Evolutionary conservation across 495 filamentous ascomycete species (phyloP), one percentile per base, ranked within the genome.

Genomic region (Hypoxylon fragiforme): DNA sequence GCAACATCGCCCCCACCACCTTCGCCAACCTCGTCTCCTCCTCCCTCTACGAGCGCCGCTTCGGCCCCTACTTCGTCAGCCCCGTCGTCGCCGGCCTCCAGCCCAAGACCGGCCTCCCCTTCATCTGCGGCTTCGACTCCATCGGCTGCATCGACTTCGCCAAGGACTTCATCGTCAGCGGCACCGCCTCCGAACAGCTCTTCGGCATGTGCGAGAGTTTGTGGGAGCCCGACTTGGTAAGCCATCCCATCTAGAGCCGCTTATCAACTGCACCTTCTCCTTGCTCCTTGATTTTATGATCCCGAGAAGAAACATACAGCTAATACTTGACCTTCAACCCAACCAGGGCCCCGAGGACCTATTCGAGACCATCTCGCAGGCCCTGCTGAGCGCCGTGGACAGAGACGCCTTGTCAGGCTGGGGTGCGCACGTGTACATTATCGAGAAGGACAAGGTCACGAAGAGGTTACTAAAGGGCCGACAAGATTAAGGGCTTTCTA

Each of bases 61-160:
- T 98, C 74, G 95, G 94, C 38, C 91, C 94, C 16, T 98, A 86
- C 77, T 98, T 96, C 69, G 89, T 98, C 54, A 88, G 84, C 47
- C 94, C 94, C 39, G 95, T 97, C 48, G 82, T 98, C 62, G 94
- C 92, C 38, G 94, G 94, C 44, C 83, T 98, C 67, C 92, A 97
- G 60, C 86, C 86, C 65, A 96, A 90, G 71, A 90, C 85, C 37
- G 89, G 89, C 63, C 83, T 90, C 77, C 94, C 94, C 15, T 98
- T 98, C 72, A 95, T 98, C 69, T 97, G 95, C 74, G 94, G 95
- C 19, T 98, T 98, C 74, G 94, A 98, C 78, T 94, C 89, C 73
- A 97, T 98, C 72, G 94, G 94, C 66, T 98, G 94, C 77, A 97
- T 97, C 71, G 92, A 98, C 72, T 96, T 96, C 67, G 94, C 94